Evolutionary conservation across 495 filamentous ascomycete genomes (phyloP), one percentile per base, ranked within the genome.

Genomic region (Bathelium albidoporum): DNA sequence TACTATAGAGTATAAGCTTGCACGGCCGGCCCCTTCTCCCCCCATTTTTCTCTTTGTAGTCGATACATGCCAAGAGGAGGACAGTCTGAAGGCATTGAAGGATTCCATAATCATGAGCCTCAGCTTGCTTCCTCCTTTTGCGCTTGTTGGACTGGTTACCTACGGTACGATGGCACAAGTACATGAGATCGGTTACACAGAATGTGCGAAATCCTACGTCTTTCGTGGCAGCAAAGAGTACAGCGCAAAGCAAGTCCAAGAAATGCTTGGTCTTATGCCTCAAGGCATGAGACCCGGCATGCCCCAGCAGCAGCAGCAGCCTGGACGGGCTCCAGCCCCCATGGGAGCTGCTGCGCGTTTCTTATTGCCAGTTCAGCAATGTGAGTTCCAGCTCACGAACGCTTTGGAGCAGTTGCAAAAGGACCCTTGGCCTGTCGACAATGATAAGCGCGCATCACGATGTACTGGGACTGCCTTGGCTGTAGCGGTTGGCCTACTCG

Each of bases 161-260:
- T 99, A 83, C 72, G 95, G 95, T 52, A 97, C 94, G 53, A 99
- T 97, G 93, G 81, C 92, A 43, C 92, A 97, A 84, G 89, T 99
- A 28, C 95, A 99, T 71, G 95, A 99, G 78, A 87, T 99, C 70
- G 95, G 95, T 62, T 99, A 99, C 73, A 91, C 88, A 36, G 94
- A 97, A 73, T 97, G 95, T 71, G 89, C 94, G 64, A 99, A 99
- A 77, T 96, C 95, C n/a, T 99, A 97, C 71, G 95, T 99, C 22
- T 99, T 99, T 81, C 84, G 95, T 29, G 95, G 95, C 53, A 96
- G 85, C 81, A 99, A 97, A 79, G 95, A 99, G 68, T 99, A 99
- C 74, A 81, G 84, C 26, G 88, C 91, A 60, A 97, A 97, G 75
- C 91, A 97, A 72, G 92, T 99, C 16, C 94, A 97, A 73, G 95